These are phyloP conservation scores for Umbelopsis sp. DNA, from an alignment of 192 early-diverging fungal species.

Conservation along the genomic window DNA sequence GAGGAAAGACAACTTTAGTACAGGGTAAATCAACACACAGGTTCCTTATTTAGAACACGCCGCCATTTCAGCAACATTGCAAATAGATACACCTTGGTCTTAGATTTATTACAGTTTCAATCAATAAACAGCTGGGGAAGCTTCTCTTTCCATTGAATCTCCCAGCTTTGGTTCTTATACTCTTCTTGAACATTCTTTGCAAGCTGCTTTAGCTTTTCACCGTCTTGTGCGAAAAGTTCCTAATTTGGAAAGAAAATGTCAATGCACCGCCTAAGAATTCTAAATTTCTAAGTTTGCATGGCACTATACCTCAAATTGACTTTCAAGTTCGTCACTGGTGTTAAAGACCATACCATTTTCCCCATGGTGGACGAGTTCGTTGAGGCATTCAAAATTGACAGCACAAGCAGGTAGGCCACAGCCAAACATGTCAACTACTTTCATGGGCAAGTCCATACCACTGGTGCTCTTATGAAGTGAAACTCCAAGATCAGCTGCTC, in stretches of 20 bases:
- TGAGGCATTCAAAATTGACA: constrained; percentile 61
- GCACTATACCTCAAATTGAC: constrained; percentile 62
- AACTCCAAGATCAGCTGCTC: constrained; percentile 90
- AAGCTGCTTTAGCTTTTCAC: constrained; percentile 13
- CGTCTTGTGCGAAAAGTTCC: constrained; percentile 21
- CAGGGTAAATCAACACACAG: neutral
- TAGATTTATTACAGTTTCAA: neutral
- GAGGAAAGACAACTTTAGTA: neutral
- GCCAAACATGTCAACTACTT: constrained; percentile 98
- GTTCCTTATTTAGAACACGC: neutral
- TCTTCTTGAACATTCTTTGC: constrained; percentile 22
- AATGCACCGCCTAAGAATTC: neutral
- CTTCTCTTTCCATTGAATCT: constrained; percentile 24
- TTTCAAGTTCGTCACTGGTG: constrained; percentile 57
- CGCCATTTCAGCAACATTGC: neutral
- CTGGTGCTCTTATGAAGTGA: constrained; percentile 93
- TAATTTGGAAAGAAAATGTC: neutral
- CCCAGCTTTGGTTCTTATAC: constrained; percentile 22
- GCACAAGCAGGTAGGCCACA: constrained; percentile 92
- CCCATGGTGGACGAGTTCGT: constrained; percentile 65
- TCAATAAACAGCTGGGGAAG: constrained; percentile 24
- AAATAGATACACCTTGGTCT: neutral
- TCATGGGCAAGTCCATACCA: constrained; percentile 98
- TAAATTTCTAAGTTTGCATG: constrained; percentile 11
- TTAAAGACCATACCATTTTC: constrained; percentile 73